Percentiles rank a stretch among this genome's conserved stretches.
Evolutionary conservation across 495 filamentous ascomycete genomes (phyloP).

Genomic region (Trichocladium uniseriatum): DNA sequence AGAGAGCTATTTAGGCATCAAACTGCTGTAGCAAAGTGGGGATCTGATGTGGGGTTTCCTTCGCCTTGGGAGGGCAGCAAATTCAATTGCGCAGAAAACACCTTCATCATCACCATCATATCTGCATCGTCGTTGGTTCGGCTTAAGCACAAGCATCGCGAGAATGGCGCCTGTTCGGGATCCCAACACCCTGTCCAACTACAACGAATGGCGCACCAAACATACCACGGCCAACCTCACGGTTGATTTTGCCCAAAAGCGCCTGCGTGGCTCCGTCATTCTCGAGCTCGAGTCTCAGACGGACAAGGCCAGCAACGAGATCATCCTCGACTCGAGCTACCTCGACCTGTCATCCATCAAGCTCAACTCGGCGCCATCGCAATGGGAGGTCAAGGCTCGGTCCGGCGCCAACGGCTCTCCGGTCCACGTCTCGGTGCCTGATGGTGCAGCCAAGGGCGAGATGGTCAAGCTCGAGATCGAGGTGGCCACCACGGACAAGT

Average conservation of each 20-base stretch:
- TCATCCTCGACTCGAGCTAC: constrained; percentile 80
- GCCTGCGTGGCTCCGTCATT: constrained; percentile 63
- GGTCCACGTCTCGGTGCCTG: constrained; percentile 59
- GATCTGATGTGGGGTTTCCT: constrained; percentile 24
- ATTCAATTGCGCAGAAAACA: constrained; percentile 8
- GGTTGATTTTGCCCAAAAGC: constrained; percentile 70
- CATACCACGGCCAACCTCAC: constrained; percentile 70
- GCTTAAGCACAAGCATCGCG: constrained; percentile 26
- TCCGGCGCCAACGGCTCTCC: constrained; percentile 71
- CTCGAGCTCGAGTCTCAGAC: constrained; percentile 65
- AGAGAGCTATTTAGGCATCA: constrained; percentile 5
- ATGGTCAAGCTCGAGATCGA: constrained; percentile 52
- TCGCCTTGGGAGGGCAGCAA: constrained; percentile 16
- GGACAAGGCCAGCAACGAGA: constrained; percentile 56
- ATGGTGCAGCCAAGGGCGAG: constrained; percentile 51
- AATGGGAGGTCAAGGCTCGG: constrained; percentile 62
- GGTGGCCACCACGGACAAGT: constrained; percentile 66
- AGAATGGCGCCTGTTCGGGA: constrained; percentile 56
- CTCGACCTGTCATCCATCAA: constrained; percentile 60
- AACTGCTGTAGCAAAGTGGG: neutral
- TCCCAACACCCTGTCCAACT: constrained; percentile 88
- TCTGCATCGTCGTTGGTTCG: constrained; percentile 21
- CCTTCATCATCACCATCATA: constrained; percentile 11
- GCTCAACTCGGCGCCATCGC: constrained; percentile 43
- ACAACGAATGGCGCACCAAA: constrained; percentile 69